A percentile compares a stretch with the other conserved stretches of the same genome.
These are phyloP conservation scores for Brassica hybrid DNA, from an alignment of 441 rosid genomes.

Conservation along the genomic window DNA sequence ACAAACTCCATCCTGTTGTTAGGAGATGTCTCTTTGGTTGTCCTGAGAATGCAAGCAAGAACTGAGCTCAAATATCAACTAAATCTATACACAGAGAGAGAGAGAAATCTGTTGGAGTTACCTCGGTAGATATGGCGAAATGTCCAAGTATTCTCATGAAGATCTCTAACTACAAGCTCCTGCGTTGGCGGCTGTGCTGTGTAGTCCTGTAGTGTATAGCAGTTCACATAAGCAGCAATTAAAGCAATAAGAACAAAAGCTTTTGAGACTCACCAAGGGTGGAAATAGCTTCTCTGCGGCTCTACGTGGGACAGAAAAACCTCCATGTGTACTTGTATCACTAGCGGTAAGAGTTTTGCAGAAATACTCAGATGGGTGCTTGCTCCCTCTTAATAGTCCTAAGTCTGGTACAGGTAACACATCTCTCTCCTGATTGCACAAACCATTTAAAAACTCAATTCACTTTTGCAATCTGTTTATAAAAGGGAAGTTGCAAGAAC, in stretches of 20 bases:
- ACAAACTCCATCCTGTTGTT: conserved; percentile 97
- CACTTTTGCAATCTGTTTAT: neutral
- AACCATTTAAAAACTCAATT: neutral
- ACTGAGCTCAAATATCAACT: conserved; percentile 10
- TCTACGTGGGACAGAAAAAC: conserved; percentile 97
- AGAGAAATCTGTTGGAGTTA: conserved; percentile 24
- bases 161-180: conserved; percentile 91
- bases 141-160: conserved; percentile 91
- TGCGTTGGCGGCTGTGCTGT: conserved; percentile 95
- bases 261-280: conserved; percentile 75
- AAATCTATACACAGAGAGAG: neutral
- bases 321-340: conserved; percentile 98
- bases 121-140: conserved; percentile 97
- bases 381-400: conserved; percentile 71
- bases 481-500: too few relatives aligned
- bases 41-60: conserved; percentile 54
- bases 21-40: conserved; percentile 99
- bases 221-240: conserved; percentile 13
- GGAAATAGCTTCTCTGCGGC: conserved; percentile 99
- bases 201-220: conserved; percentile 59
- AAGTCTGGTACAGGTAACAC: conserved; percentile 87
- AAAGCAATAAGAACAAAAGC: too few relatives aligned
- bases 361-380: conserved; percentile 91
- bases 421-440: conserved; percentile 72
- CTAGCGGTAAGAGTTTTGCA: conserved; percentile 95